phyloP scores from a whole-genome alignment of 2,329 filamentous ascomycete genomes.

The Fusarium algeriense region DNA sequence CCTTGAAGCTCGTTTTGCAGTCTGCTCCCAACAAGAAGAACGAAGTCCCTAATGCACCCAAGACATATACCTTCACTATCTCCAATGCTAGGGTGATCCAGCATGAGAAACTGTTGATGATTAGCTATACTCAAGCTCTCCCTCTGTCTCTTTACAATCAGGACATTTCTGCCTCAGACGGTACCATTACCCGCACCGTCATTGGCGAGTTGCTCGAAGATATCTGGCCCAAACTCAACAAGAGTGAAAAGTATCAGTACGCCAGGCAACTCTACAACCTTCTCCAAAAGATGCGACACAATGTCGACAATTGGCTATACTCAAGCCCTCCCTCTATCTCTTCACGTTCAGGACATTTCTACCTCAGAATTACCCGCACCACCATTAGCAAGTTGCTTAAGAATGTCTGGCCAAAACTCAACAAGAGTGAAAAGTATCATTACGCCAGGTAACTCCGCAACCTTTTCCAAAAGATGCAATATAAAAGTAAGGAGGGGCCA shows the following conservation, averaged over 20 bases:
- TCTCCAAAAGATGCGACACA: slow-evolving; percentile 41
- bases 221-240: slow-evolving; percentile 43
- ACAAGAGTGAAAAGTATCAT: slow-evolving; percentile 37
- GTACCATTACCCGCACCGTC: slow-evolving; percentile 17
- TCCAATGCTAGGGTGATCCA: slow-evolving; percentile 40
- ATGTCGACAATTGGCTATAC: slow-evolving; percentile 26
- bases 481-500: not conserved
- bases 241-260: slow-evolving; percentile 41
- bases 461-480: slow-evolving; percentile 44
- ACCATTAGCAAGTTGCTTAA: slow-evolving; percentile 47
- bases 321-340: slow-evolving; percentile 27
- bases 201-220: slow-evolving; percentile 48
- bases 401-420: slow-evolving; percentile 45
- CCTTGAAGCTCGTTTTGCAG: slow-evolving; percentile 26
- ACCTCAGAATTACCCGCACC: slow-evolving; percentile 16
- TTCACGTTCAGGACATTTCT: slow-evolving; percentile 11
- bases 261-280: slow-evolving; percentile 47
- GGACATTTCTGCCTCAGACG: slow-evolving; percentile 6
- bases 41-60: not conserved
- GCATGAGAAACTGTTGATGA: slow-evolving; percentile 27
- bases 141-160: slow-evolving; percentile 24
- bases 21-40: slow-evolving; percentile 6
- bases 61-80: slow-evolving; percentile 29
- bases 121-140: slow-evolving; percentile 23
- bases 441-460: slow-evolving; percentile 47